Base-by-base conservation (phyloP, 768 basidiomycete genomes). In the Leucocoprinus birnbaumii region DNA sequence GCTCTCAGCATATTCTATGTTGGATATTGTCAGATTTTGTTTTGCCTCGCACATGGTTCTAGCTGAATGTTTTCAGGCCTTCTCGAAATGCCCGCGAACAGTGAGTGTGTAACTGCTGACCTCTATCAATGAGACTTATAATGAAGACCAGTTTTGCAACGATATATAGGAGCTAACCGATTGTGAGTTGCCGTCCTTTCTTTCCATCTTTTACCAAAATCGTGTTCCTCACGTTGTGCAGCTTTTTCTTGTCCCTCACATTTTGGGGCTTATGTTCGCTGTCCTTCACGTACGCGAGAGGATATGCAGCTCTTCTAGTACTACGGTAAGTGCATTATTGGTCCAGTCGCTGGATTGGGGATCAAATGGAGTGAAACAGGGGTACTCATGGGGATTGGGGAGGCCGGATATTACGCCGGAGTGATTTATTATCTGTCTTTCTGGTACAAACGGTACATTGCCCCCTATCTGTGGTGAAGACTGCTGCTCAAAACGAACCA, bases 351-450 rank as follows among this genome's bases (percentile, higher is more conserved):
- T 31, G 9, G 26, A 21, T 1, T 11, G 31, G 24, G 8, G n/a
- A 14, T 6, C 19, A n/a, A 31, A 19, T 5, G 18, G 11, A 19
- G 1, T 18, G 9, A 48, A 3, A 35, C 16, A 18, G 10, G 82
- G n/a, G 77, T 84, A 2, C 63, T 83, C 3, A 67, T 83, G 60
- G 82, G 82, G 7, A 82, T 83, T 16, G 82, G 82, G 8, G 82
- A 83, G 60, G 80, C 80, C 0, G 82, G 82, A 1, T 83, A 77
- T 56, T 83, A 83, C 55, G 80, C 80, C 0, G 82, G 81, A 6
- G 79, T 82, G 77, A 82, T 83, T 4, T 83, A 83, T 56, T 83
- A 83, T 59, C 64, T 82, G 24, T 82, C 81, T 0, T 83, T 83
- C 64, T 83, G 82, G 82, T 81, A 80, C 49, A 72, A 69, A 59